phyloP scores from a whole-genome alignment of 169 alveolate species.

The Pseudocohnilembus persalinus region DNA sequence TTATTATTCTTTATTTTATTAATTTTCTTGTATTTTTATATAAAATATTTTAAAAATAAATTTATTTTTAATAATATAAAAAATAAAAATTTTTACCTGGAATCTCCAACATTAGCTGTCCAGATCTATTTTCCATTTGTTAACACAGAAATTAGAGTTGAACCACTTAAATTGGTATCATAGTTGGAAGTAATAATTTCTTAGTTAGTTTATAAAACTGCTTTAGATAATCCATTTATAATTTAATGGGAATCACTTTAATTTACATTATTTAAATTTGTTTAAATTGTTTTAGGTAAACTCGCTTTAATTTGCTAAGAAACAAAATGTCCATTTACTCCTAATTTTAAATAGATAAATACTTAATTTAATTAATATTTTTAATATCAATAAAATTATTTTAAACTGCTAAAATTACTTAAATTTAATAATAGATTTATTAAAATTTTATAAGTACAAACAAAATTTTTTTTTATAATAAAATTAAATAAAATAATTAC shows the following conservation, averaged over 20 bases:
- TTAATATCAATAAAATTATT: no score
- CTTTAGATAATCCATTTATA: constrained; percentile 5
- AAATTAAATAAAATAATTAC: not conserved
- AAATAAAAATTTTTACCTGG: constrained; percentile 6
- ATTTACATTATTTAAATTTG: not conserved
- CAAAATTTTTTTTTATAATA: not conserved
- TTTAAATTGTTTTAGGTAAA: constrained; percentile 11
- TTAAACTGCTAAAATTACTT: no score
- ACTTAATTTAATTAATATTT: no score
- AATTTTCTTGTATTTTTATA: no score
- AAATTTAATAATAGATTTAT: not conserved
- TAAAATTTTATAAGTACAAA: not conserved
- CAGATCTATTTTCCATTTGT: constrained; percentile 18
- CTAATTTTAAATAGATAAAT: no score
- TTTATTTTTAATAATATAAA: no score
- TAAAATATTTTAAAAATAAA: no score
- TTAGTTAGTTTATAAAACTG: constrained; percentile 28
- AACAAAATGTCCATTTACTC: constrained; percentile 43
- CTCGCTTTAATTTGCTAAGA: constrained; percentile 17
- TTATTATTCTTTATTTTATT: not conserved
- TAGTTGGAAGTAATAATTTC: constrained; percentile 33
- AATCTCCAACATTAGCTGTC: constrained; percentile 50
- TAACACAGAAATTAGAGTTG: constrained; percentile 36
- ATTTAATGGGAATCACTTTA: constrained; percentile 6
- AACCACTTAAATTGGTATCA: constrained; percentile 35